A percentile compares a stretch with the other conserved stretches of the same genome.
These are phyloP conservation scores for Hygrophorus russula DNA, from an alignment of 768 basidiomycete genomes.

Conservation along the genomic window DNA sequence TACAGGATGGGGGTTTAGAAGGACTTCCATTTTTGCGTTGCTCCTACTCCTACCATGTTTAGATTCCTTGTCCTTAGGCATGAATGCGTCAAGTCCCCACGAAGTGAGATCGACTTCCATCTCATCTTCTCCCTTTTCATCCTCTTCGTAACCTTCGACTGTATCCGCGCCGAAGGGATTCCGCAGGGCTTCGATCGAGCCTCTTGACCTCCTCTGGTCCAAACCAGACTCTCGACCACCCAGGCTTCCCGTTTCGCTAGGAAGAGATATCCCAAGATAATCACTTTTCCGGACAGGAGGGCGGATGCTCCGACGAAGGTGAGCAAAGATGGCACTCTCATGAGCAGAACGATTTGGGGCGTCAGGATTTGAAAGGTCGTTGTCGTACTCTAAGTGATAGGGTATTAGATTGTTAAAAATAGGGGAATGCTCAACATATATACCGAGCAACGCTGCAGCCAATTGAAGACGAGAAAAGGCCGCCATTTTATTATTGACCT, in stretches of 20 bases:
- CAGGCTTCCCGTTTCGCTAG: conserved; percentile 43
- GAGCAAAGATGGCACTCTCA: conserved; percentile 81
- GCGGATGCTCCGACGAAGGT: conserved; percentile 48
- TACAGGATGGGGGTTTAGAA: conserved; percentile 28
- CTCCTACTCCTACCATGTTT: conserved; percentile 22
- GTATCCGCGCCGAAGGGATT: conserved; percentile 68
- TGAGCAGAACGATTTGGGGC: conserved; percentile 55
- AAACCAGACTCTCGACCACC: conserved; percentile 35
- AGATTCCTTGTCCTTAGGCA: conserved; percentile 52
- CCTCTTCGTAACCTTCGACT: conserved; percentile 42
- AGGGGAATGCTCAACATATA: conserved; percentile 14
- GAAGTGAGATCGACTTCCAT: conserved; percentile 73
- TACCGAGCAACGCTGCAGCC: conserved; percentile 79
- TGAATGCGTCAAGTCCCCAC: conserved; percentile 75
- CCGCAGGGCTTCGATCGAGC: conserved; percentile 50
- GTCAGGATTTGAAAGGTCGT: conserved; percentile 61
- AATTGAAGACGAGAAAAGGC: conserved; percentile 78
- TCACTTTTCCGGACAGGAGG: conserved; percentile 44
- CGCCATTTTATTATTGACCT: conserved; percentile 6
- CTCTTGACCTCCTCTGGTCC: conserved; percentile 38
- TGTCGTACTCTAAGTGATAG: conserved; percentile 68
- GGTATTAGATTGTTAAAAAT: background rate
- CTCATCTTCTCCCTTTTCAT: conserved; percentile 37
- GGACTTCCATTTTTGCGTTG: conserved; percentile 23
- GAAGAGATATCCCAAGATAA: conserved; percentile 56